Conservation (phyloP, 2,329 filamentous ascomycete species). For the Penicillium sclerotigenum region DNA sequence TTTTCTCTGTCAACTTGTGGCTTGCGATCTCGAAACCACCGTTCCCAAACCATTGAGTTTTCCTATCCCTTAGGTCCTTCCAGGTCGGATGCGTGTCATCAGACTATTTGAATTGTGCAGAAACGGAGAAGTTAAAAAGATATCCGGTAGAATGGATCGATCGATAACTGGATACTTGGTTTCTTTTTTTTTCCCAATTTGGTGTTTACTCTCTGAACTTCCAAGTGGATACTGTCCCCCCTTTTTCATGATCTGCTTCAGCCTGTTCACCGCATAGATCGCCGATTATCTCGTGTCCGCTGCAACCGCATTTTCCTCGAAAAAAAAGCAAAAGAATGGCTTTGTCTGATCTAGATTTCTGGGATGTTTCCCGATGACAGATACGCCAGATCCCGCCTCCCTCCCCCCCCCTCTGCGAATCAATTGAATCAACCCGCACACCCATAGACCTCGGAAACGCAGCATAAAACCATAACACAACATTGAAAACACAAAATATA, state of each 20-base stretch:
- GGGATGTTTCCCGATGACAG: background rate
- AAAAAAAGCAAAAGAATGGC: background rate
- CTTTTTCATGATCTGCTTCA: conserved; percentile 2
- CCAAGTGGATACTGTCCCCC: conserved; percentile 1
- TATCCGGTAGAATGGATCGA: background rate
- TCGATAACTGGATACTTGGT: background rate
- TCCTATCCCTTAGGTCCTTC: background rate
- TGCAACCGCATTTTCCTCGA: conserved; percentile 14
- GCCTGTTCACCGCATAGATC: conserved; percentile 2
- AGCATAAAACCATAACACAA: background rate
- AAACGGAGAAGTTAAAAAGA: conserved; percentile 1
- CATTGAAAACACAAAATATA: background rate
- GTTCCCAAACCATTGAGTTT: conserved; percentile 11
- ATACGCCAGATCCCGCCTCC: background rate
- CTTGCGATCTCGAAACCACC: conserved; percentile 19
- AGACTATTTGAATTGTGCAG: conserved; percentile 8
- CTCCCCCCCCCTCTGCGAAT: background rate
- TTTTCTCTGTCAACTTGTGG: conserved; percentile 5
- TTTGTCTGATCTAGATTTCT: background rate
- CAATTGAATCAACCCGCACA: no score
- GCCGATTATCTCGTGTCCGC: conserved; percentile 22
- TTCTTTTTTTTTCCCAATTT: conserved; percentile 1
- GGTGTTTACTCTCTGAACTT: background rate
- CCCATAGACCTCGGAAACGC: background rate
- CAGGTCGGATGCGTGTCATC: conserved; percentile 23